Base-by-base conservation (phyloP, 2,329 filamentous ascomycete genomes). In the Pseudocercospora vitis region DNA sequence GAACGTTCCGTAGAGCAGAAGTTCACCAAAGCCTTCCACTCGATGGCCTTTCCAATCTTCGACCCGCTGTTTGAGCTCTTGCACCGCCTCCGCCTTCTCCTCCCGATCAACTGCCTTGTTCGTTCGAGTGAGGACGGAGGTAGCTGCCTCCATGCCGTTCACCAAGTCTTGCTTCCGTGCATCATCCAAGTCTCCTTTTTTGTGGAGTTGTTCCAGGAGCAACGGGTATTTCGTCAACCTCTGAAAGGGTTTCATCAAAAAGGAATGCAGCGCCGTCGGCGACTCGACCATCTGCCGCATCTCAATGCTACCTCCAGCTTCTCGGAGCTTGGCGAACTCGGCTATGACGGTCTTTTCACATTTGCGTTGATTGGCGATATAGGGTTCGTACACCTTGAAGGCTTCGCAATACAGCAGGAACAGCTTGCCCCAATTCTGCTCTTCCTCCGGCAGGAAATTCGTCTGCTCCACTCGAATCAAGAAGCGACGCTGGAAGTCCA, bases 41-140 rank as follows among this genome's bases (percentile, higher is more conserved):
- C 86, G 84, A 68, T 97, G 89, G 48, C 87, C 89, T 73, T 96
- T 97, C 94, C 94, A 99, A 70, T 99, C 94, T 67, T 97, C 94
- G 1, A 99, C 92, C 47, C 94, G 81, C 50, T 75, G 75, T 55
- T 87, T 85, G 21, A 99, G 79, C 55, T 97, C 94, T 56, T 88
- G 84, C 7, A 96, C 77, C 4, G 91, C 91, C 66, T 94, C 88
- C 45, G 87, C 82, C 48, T 95, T 80, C 48, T 96, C 82, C 67
- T 96, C 90, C 46, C 88, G 86, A 68, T 95, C 88, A 39, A 99
- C 90, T 3, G 91, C 92, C 53, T 91, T 87, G 68, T 97, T 96
- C 4, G 92, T 92, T 63, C 89, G 86, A 58, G 85, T 83, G 24
- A 97, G 78, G 0, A 96, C 88, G 48, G 87, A 81, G 62, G 91